A percentile compares a stretch with the other conserved stretches of the same genome.
Evolutionary conservation across 805 yeast species (phyloP).

Genomic region (Cyberlindnera americana): DNA sequence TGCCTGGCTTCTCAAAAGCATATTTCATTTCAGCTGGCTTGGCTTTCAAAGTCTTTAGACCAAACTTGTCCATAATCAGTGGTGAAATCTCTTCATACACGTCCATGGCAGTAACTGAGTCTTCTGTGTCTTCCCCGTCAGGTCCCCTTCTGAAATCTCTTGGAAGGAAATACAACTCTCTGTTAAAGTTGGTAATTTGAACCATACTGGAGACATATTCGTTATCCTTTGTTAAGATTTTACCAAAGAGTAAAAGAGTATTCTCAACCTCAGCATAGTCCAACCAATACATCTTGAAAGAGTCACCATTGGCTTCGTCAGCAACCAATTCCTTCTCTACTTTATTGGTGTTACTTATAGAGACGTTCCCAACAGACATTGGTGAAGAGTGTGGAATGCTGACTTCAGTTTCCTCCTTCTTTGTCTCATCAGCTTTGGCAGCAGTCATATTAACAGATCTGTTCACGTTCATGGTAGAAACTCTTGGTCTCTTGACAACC

Average conservation of each 20-base stretch:
- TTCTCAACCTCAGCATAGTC: constrained; percentile 81
- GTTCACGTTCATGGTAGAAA: constrained; percentile 38
- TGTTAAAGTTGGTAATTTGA: constrained; percentile 63
- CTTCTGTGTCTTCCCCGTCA: constrained; percentile 39
- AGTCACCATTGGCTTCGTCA: constrained; percentile 30
- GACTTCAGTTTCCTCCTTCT: constrained; percentile 8
- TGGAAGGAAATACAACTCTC: constrained; percentile 80
- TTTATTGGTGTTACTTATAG: constrained; percentile 15
- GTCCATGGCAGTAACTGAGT: constrained; percentile 51
- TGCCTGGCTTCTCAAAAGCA: constrained; percentile 79
- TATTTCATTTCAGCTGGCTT: constrained; percentile 74
- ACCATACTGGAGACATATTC: constrained; percentile 68
- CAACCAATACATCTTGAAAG: constrained; percentile 79
- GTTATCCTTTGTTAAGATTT: constrained; percentile 57
- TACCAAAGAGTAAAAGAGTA: constrained; percentile 74
- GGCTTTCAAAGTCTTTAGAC: constrained; percentile 58
- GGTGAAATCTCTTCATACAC: constrained; percentile 76
- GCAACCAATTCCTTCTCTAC: constrained; percentile 22
- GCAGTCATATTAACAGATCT: constrained; percentile 41
- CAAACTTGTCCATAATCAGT: constrained; percentile 57
- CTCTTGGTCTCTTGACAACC: constrained; percentile 49
- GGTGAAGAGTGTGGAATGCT: constrained; percentile 21
- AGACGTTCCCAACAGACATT: constrained; percentile 2
- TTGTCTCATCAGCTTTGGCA: constrained; percentile 9
- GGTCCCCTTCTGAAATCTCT: constrained; percentile 45